Percentiles rank a stretch among this genome's conserved stretches.
These are phyloP conservation scores for Zanthoxylum bungeanum DNA, from an alignment of 345 rosid species.

Conservation along the genomic window DNA sequence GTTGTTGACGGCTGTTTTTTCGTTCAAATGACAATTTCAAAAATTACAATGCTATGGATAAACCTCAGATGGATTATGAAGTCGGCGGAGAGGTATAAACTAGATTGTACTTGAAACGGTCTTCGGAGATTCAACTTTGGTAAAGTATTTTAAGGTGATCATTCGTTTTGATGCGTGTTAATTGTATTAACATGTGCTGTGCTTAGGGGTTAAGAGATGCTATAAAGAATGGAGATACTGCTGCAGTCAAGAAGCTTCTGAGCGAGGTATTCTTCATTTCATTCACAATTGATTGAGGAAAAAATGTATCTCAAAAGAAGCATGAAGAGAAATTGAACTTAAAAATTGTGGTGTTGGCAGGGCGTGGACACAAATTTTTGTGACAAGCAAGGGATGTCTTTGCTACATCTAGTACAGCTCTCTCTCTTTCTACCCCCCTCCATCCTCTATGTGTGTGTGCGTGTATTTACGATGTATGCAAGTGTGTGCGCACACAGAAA, in stretches of 20 bases:
- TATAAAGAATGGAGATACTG: constrained; percentile 78
- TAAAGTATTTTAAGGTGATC: not conserved
- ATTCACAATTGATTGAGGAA: not conserved
- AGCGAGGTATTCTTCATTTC: constrained; percentile 52
- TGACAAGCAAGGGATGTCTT: constrained; percentile 87
- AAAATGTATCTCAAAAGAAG: not conserved
- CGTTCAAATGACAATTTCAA: constrained; percentile 45
- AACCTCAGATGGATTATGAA: constrained; percentile 68
- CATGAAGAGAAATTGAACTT: not conserved
- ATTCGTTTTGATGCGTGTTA: not conserved
- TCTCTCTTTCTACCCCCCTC: constrained; percentile 4
- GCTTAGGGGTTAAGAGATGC: constrained; percentile 90
- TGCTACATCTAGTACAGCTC: constrained; percentile 74
- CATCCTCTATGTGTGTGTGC: not conserved
- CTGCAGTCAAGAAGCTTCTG: constrained; percentile 77
- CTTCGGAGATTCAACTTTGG: constrained; percentile 7
- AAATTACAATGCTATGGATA: constrained; percentile 34
- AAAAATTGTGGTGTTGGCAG: constrained; percentile 37
- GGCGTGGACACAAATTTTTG: constrained; percentile 88
- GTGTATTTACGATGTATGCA: not conserved
- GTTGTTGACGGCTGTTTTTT: no score
- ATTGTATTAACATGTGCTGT: constrained; percentile 12
- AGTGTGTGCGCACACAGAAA: not conserved
- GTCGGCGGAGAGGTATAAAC: constrained; percentile 78
- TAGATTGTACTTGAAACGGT: not conserved